Evolutionary conservation across 148 eudicot species (phyloP), one percentile per base, ranked within the genome.

Genomic region (Talinum fruticosum): DNA sequence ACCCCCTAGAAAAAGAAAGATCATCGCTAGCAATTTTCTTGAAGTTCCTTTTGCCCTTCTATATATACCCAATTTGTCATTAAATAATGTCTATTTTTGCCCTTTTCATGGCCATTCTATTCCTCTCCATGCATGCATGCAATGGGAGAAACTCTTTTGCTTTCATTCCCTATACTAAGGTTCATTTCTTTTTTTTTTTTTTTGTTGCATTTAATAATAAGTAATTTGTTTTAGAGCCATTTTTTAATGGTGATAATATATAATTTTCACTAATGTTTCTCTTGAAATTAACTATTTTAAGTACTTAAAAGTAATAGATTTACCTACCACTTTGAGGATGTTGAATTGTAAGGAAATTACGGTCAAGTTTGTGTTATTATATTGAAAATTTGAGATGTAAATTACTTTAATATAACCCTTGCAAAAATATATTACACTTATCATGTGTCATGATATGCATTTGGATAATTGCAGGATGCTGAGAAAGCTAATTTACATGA

Each of bases 61-160:
- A 68, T 33, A 35, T 33, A 36, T 1, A 53, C 24, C 35, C 4
- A 53, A 33, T 59, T 16, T 59, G 28, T 24, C 16, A n/a, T 38
- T 14, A 3, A 10, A 41, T 10, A 5, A 51, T 51, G 57, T 51
- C 57, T 18, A 51, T 12, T 74, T 65, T 82, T 71, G 77, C 76
- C 71, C 57, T 74, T 45, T 15, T 72, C 66, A 37, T 85, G 62
- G 71, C 78, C 66, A 28, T 83, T 8, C 69, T 82, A 16, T 51
- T 80, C 35, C 44, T 83, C 73, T 79, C 79, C 24, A 34, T 84
- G 82, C 88, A 85, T 82, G 92, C 86, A 76, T 89, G 87, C 79
- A 77, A 12, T 32, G 87, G 90, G 38, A 82, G 84, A 62, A 32
- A 68, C 66, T 23, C 71, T 32, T 36, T 69, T 45, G 78, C 37